Evolutionary conservation across 371 early-diverging fungal species (phyloP), one percentile per base, ranked within the genome.

Genomic region (Thermomucor indicae-seudaticae): DNA sequence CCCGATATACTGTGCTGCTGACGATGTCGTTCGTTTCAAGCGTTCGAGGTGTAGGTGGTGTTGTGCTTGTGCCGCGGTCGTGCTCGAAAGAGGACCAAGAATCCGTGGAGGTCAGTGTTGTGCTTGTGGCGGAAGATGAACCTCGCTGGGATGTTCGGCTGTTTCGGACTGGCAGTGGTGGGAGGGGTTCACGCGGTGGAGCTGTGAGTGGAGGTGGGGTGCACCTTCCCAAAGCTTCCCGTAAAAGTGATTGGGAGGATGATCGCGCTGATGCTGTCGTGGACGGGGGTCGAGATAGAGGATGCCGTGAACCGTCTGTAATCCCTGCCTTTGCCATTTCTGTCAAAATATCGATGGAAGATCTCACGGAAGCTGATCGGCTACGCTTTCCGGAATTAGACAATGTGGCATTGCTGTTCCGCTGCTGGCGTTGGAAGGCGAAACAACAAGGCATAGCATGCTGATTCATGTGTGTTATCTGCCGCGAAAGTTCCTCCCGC

Each of bases 311-410:
- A 19, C 23, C 37, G n/a, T n/a, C n/a, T n/a, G n/a, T 50, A 29
- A 20, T 35, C 5, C 42, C 47, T 0, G 57, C 27, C 14, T 35
- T 45, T 6, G 55, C 35, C 31, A 60, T 53, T 32, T 64, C 61
- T 22, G 53, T 43, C 14, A 70, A 38, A n/a, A 66, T 23, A 45
- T 66, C 70, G 19, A 70, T 64, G 11, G 71, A 70, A 1, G 71
- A 64, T 23, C 64, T 56, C 23, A 51, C 31, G 17, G 60, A 63
- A 8, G 47, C 54, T 5, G 59, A 55, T 10, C 66, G 39, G 34
- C 42, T 51, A 6, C 54, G 29, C 8, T 35, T 3, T 19, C 34
- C 34, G 10, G 1, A 35, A n/a, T 11, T 51, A 10, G 3, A 16
- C 14, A 5, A 16, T 5, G 37, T 11, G 19, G 37, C 10, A 37